Evolutionary conservation across 1,284 basidiomycete genomes (phyloP), one percentile per base, ranked within the genome.

Genomic region (Chalciporus sp.): DNA sequence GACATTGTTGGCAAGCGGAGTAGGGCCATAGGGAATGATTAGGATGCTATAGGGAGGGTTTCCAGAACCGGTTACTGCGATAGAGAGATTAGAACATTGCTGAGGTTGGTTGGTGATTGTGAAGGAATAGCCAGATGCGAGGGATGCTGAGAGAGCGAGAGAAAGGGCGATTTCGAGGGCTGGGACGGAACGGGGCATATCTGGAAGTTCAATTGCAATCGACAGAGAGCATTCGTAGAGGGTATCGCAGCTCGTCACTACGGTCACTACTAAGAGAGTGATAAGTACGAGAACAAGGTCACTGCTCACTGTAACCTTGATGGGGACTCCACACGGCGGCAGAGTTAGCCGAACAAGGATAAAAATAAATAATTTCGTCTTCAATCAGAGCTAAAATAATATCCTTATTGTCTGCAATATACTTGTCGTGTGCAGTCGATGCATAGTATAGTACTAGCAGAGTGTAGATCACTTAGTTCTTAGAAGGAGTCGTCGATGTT

Each of bases 11-110:
- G 77, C 51, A 5, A 89, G 74, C 3, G 88, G 81, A 0, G 80
- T 75, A 4, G 84, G 72, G 4, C 88, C 88, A 63, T 76, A 80
- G 1, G 89, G 89, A 47, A 90, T 72, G 53, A 91, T 74, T 35
- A 90, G 73, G 47, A 84, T 72, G 42, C 74, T 76, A 69, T 88
- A 92, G 0, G 89, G 89, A 0, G 87, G 82, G 42, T 69, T 64
- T 44, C 85, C 84, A 33, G 74, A 78, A 51, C 72, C 66, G 7
- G 74, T 70, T 52, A 90, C 76, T 27, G 73, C 60, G 28, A 91
- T 70, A 41, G 80, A 77, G 33, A 90, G 76, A 61, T 83, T 80
- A 49, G 72, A 63, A 67, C 89, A 92, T 72, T 90, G 88, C 47
- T 76, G 67, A 0, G 89, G 86, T 17, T 75, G 66, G 54, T 62